Base-by-base conservation (phyloP, 345 rosid species). In the Rhodamnia rubescens region DNA sequence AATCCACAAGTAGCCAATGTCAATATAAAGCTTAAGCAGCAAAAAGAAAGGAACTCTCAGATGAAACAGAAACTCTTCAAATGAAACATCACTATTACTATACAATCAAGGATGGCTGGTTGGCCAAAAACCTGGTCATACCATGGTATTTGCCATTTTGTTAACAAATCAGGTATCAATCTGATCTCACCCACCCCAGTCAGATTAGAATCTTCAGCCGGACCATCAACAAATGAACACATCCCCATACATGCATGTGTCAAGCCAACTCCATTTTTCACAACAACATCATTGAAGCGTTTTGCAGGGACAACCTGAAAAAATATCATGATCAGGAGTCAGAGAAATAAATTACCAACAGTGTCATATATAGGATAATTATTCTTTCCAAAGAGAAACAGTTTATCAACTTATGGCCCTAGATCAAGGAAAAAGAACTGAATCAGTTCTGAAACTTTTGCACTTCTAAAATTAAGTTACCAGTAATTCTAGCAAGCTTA, bases 151-250 rank as follows among this genome's bases (percentile, higher is more conserved):
- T 87, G 88, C 88, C 84, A 86, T 86, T 86, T 92, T 49, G 98
- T 96, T 47, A 94, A 91, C 86, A 97, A 87, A 92, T 97, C 98
- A 83, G 98, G 98, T 84, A 97, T 91, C 85, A 97, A 83, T 90
- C 98, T 95, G 87, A 96, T 90, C 94, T 97, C 99, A 75, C 99
- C 98, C 53, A 92, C 93, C 78, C 92, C 96, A 1, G 95, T 92
- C 83, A 97, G 90, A 82, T 93, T 91, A 85, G 95, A 92, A 83
- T 87, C 96, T 83, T 88, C 94, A 27, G 98, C 98, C n/a, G 98
- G 96, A 86, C 91, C 91, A 96, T 97, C 99, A 87, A 88, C 57
- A 90, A 75, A 85, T 85, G 99, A 97, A 85, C 86, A 61, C 98
- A 96, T 96, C 84, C 90, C 99, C 99, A 97, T 97, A 74, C 91